Conservation (phyloP, 129 eudicot genomes). For the Tanacetum coccineum region DNA sequence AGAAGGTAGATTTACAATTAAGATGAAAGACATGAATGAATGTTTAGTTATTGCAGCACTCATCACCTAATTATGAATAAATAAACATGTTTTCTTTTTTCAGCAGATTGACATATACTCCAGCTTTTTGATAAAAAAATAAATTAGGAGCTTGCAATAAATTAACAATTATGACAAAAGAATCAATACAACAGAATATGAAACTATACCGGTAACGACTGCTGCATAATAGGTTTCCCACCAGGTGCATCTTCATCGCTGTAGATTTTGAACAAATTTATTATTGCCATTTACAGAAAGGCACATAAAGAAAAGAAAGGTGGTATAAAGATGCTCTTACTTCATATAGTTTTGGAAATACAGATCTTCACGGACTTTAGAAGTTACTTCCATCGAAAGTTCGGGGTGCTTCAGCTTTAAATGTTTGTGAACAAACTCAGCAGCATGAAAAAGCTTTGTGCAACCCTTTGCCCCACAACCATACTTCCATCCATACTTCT, state of each 20-base stretch:
- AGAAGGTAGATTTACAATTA: not conserved
- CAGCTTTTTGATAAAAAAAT: not conserved
- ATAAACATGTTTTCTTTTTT: not conserved
- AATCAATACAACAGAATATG: not conserved
- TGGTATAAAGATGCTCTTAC: constrained; percentile 36
- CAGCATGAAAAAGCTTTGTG: constrained; percentile 94
- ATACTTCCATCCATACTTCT: constrained; percentile 98
- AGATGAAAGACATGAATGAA: not conserved
- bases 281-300: constrained; percentile 5
- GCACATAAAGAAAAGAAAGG: not conserved
- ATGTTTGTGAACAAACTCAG: constrained; percentile 95
- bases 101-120: not conserved
- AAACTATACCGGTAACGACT: constrained; percentile 51
- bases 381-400: constrained; percentile 63
- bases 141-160: not conserved
- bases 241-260: constrained; percentile 97
- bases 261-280: constrained; percentile 12
- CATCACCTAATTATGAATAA: not conserved
- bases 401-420: constrained; percentile 93
- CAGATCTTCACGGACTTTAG: constrained; percentile 93
- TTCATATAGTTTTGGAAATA: constrained; percentile 92
- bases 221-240: constrained; percentile 87
- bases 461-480: constrained; percentile 99
- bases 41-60: not conserved
- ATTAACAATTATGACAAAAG: constrained; percentile 5